phyloP scores from a whole-genome alignment of 495 filamentous ascomycete genomes.

The Lichenothelia convexa region DNA sequence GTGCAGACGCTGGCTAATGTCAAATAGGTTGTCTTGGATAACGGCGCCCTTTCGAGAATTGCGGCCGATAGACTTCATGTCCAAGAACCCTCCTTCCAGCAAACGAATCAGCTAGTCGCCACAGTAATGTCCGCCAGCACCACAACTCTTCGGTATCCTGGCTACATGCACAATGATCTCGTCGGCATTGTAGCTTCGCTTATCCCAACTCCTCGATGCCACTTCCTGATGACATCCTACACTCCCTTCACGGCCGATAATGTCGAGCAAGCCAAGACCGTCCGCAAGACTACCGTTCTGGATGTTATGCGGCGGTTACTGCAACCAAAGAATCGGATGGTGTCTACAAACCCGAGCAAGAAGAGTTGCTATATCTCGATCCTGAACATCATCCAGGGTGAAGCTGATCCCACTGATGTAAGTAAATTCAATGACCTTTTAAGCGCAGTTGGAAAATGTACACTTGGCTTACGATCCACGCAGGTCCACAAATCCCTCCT shows the following conservation, averaged over 20 bases:
- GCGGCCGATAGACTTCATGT: conserved; percentile 88
- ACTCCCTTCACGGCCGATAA: conserved; percentile 93
- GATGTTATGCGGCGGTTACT: conserved; percentile 93
- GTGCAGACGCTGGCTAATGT: neutral
- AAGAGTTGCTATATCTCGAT: conserved; percentile 98
- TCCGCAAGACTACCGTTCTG: conserved; percentile 91
- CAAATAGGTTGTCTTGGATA: conserved; percentile 70
- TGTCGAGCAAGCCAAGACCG: conserved; percentile 88
- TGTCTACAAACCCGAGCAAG: conserved; percentile 85
- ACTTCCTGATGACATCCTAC: conserved; percentile 96
- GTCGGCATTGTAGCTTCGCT: conserved; percentile 90
- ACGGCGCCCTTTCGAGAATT: conserved; percentile 82
- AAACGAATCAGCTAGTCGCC: conserved; percentile 93
- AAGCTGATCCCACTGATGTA: conserved; percentile 90
- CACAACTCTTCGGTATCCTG: conserved; percentile 86
- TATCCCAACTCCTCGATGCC: conserved; percentile 87
- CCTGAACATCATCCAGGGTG: conserved; percentile 94
- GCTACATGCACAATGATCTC: conserved; percentile 99
- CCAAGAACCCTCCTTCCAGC: conserved; percentile 83
- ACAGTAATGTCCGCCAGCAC: conserved; percentile 98
- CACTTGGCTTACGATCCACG: no score
- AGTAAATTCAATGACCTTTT: conserved; percentile 9
- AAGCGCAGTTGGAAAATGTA: no score
- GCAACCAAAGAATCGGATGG: conserved; percentile 98
- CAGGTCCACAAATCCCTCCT: conserved; percentile 87